Conservation (phyloP, 208 protist genomes). For the Borovskyia barvae region DNA sequence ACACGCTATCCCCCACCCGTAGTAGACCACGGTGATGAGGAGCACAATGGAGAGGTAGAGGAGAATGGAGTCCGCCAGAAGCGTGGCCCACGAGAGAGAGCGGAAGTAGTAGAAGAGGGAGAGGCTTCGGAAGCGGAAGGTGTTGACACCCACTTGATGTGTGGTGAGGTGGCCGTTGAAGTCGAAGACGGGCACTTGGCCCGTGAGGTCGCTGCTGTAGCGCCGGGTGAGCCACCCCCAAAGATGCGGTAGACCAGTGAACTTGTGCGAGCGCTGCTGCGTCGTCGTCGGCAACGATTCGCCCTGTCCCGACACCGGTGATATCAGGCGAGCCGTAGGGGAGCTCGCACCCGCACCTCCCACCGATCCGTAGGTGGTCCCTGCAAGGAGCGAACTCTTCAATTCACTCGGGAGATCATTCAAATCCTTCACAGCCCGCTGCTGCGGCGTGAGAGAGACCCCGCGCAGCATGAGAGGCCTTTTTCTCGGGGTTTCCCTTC, state of each 20-base stretch:
- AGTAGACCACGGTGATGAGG: conserved; percentile 48
- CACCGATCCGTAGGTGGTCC: background rate
- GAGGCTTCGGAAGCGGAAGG: conserved; percentile 62
- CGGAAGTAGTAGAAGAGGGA: conserved; percentile 72
- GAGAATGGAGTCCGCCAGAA: conserved; percentile 57
- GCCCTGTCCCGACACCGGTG: too few species aligned
- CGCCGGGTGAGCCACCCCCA: conserved; percentile 8
- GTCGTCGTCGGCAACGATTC: too few species aligned
- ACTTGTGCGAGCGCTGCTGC: too few species aligned
- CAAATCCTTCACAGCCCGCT: conserved; percentile 15
- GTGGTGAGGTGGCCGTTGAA: conserved; percentile 56
- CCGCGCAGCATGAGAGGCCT: conserved; percentile 52
- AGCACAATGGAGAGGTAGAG: conserved; percentile 70
- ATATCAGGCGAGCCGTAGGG: too few species aligned
- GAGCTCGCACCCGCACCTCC: too few species aligned
- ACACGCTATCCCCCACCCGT: conserved; percentile 54
- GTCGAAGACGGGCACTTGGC: conserved; percentile 69
- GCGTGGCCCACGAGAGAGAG: conserved; percentile 45
- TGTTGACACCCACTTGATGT: conserved; percentile 59
- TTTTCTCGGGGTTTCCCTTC: too few species aligned
- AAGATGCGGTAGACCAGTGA: conserved; percentile 20
- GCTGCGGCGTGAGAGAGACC: conserved; percentile 37
- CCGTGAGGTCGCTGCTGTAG: background rate
- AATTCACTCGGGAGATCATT: conserved; percentile 37
- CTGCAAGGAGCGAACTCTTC: conserved; percentile 29